Evolutionary conservation across 2,329 filamentous ascomycete species (phyloP).

Genomic region (Microcyclospora pomicola): DNA sequence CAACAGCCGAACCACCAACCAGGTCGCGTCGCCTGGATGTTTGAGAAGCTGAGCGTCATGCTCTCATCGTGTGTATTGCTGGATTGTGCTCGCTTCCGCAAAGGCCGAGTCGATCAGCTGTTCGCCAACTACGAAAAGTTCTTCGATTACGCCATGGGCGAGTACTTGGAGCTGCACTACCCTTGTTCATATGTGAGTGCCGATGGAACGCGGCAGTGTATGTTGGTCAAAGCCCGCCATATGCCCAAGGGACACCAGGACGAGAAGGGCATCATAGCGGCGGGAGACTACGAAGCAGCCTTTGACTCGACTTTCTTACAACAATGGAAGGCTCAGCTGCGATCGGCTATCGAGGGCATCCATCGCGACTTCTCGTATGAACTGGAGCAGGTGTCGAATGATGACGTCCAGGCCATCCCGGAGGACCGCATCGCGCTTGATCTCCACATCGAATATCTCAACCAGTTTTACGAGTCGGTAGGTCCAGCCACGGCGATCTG

Average conservation of each 20-base stretch:
- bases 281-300: constrained; percentile 27
- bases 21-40: constrained; percentile 24
- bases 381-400: constrained; percentile 15
- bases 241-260: constrained; percentile 29
- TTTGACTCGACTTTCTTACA: constrained; percentile 22
- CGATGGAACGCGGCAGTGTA: constrained; percentile 19
- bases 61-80: constrained; percentile 39
- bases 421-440: constrained; percentile 19
- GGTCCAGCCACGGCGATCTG: constrained; percentile 24
- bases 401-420: constrained; percentile 16
- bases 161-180: constrained; percentile 34
- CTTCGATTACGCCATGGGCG: constrained; percentile 29
- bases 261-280: constrained; percentile 29
- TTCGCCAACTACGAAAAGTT: constrained; percentile 31
- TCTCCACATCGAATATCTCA: constrained; percentile 18
- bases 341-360: constrained; percentile 16
- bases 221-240: constrained; percentile 21
- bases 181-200: constrained; percentile 30
- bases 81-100: constrained; percentile 29
- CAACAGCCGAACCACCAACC: constrained; percentile 19
- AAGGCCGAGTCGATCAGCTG: constrained; percentile 24
- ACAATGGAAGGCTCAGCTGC: constrained; percentile 17
- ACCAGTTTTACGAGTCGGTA: constrained; percentile 26
- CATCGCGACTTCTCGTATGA: constrained; percentile 20
- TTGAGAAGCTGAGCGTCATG: constrained; percentile 33